phyloP scores from a whole-genome alignment of 208 protist species.

The Porcisia deanei region DNA sequence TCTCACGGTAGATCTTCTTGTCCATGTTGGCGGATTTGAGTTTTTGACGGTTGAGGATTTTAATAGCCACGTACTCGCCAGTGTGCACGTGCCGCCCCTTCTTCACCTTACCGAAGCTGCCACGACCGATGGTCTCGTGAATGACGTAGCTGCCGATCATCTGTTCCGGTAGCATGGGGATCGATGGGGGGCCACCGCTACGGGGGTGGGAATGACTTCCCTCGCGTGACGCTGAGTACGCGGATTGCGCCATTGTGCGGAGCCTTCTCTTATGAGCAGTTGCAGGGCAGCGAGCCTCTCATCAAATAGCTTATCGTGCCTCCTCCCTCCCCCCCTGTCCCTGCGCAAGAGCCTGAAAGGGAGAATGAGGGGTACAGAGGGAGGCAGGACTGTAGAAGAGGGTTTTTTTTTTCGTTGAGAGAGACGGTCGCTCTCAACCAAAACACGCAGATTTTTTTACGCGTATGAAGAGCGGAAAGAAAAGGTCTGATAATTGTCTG shows the following conservation, averaged over 20 bases:
- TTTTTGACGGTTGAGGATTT: constrained; percentile 99
- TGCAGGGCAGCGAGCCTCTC: neutral
- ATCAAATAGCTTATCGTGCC: neutral
- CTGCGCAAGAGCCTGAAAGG: no score
- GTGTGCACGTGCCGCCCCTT: constrained; percentile 96
- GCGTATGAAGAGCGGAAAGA: no score
- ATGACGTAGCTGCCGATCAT: constrained; percentile 97
- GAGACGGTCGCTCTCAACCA: no score
- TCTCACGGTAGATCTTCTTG: constrained; percentile 96
- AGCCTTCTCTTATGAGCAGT: neutral
- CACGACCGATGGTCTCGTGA: constrained; percentile 98
- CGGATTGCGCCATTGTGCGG: constrained; percentile 17
- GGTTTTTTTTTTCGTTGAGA: no score
- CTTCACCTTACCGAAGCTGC: constrained; percentile 99
- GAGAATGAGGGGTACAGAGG: no score
- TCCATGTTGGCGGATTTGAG: constrained; percentile 94
- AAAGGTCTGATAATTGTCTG: no score
- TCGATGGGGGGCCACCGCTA: neutral
- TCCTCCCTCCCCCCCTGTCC: neutral
- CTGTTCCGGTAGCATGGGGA: constrained; percentile 43
- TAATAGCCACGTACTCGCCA: constrained; percentile 97
- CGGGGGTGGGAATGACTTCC: constrained; percentile 27
- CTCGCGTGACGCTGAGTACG: constrained; percentile 12
- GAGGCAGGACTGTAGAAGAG: no score
- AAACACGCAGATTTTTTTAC: no score